A percentile compares a stretch with the other conserved stretches of the same genome.
phyloP scores from a whole-genome alignment of 306 rosid species.

The Sicyos edulis region DNA sequence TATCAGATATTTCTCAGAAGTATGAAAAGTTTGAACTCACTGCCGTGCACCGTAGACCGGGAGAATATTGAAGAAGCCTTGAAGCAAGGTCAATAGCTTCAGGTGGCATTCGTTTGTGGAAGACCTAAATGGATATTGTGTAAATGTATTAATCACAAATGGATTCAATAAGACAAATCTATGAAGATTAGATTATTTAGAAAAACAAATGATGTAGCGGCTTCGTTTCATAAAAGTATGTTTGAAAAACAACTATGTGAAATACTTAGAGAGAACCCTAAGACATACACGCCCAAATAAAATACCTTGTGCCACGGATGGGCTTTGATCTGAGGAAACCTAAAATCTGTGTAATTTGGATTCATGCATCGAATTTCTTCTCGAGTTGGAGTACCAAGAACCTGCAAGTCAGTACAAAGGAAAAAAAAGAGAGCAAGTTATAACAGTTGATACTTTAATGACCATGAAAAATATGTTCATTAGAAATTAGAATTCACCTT shows the following conservation, averaged over 20 bases:
- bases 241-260: not conserved
- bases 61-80: slow-evolving; percentile 96
- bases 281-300: not conserved
- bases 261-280: not conserved
- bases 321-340: slow-evolving; percentile 94
- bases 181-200: not conserved
- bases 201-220: too few species aligned
- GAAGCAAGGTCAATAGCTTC: slow-evolving; percentile 98
- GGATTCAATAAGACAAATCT: not conserved
- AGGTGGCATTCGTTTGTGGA: slow-evolving; percentile 92
- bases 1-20: too few species aligned
- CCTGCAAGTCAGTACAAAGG: slow-evolving; percentile 36
- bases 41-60: slow-evolving; percentile 84
- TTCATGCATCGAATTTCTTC: slow-evolving; percentile 98
- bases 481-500: slow-evolving; percentile 49
- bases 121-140: slow-evolving; percentile 50
- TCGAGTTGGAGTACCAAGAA: slow-evolving; percentile 95
- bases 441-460: not conserved
- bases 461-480: not conserved
- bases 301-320: slow-evolving; percentile 98
- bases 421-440: slow-evolving; percentile 17
- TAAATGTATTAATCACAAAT: slow-evolving; percentile 14
- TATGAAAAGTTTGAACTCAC: slow-evolving; percentile 41
- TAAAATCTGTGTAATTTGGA: slow-evolving; percentile 76
- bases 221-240: not conserved